Evolutionary conservation across 1,284 basidiomycete genomes (phyloP), one percentile per base, ranked within the genome.

Genomic region (Tilletia walkeri): DNA sequence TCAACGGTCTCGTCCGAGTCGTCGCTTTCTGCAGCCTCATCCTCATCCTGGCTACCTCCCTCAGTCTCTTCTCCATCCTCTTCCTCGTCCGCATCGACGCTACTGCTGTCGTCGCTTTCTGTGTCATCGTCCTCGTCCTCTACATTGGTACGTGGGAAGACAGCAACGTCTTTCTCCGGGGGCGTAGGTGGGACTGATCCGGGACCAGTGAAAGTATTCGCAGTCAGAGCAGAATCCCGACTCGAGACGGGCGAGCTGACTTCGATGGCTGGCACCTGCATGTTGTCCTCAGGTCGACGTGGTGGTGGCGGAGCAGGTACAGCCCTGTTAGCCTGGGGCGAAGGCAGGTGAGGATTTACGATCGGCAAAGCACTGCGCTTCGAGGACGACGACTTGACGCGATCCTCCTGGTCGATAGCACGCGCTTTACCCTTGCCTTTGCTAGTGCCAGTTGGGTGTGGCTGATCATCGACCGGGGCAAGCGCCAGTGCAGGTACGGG

Each of bases 251-350:
- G 20, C 6, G 50, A 53, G 4, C 50, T 53, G 50, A 53, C 20
- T 18, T n/a, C 20, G 50, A 24, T 53, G 16, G 12, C n/a, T 18
- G 50, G 50, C 50, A 53, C 50, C 18, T 24, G 18, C 50, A 53
- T 6, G 50, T 24, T 18, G 18, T n/a, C 50, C 50, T 10, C 6
- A 53, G 50, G 18, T 6, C 50, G 50, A 7, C 18, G 36, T 16
- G 59, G 59, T 10, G 59, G 59, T 7, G 59, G 59, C 34, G 59
- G 59, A 38, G 59, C 59, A 18, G 59, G 59, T 4, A 63, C 59
- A 9, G 16, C 9, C 34, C 59, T 34, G n/a, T 63, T 63, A 9
- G 59, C 59, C 36, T 63, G 59, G 6, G 59, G 59, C 30, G 59
- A 63, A 3, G 59, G 59, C 59, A 63, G 4, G 59, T 39, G 12